A percentile compares a stretch with the other conserved stretches of the same genome.
Evolutionary conservation across 805 yeast species (phyloP).

Genomic region (Pichia occidentalis): DNA sequence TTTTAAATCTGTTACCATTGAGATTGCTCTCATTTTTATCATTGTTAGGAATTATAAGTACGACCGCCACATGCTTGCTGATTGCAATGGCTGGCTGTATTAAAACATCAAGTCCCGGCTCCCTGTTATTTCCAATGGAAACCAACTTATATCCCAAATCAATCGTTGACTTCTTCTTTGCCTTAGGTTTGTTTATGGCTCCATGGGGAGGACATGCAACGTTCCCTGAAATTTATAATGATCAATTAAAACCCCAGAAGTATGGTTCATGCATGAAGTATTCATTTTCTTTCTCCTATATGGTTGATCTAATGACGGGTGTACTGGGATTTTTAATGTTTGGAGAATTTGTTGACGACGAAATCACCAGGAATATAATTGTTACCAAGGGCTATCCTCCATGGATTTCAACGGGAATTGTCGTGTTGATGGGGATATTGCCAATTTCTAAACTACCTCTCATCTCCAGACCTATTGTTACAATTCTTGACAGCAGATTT

Average conservation of each 20-base stretch:
- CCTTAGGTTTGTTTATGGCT: constrained; percentile 65
- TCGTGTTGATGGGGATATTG: constrained; percentile 67
- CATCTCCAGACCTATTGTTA: constrained; percentile 73
- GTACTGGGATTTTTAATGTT: constrained; percentile 59
- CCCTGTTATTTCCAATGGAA: constrained; percentile 54
- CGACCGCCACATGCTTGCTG: constrained; percentile 54
- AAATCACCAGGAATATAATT: constrained; percentile 44
- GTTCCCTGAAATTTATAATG: constrained; percentile 65
- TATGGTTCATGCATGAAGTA: constrained; percentile 46
- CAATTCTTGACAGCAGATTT: constrained; percentile 46
- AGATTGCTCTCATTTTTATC: constrained; percentile 64
- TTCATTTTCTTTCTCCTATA: constrained; percentile 54
- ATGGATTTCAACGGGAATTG: constrained; percentile 44
- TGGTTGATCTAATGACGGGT: constrained; percentile 60
- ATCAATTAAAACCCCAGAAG: constrained; percentile 61
- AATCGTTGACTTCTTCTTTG: constrained; percentile 44
- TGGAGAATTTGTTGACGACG: constrained; percentile 43
- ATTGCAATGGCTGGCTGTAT: constrained; percentile 58
- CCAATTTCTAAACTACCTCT: constrained; percentile 83
- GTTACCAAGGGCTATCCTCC: constrained; percentile 40
- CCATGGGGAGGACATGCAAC: constrained; percentile 86
- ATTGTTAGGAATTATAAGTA: constrained; percentile 63
- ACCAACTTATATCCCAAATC: constrained; percentile 63
- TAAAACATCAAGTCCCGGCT: constrained; percentile 64
- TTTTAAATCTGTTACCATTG: constrained; percentile 62